phyloP scores from a whole-genome alignment of 805 yeast species.

The Cyberlindnera sargentensis region DNA sequence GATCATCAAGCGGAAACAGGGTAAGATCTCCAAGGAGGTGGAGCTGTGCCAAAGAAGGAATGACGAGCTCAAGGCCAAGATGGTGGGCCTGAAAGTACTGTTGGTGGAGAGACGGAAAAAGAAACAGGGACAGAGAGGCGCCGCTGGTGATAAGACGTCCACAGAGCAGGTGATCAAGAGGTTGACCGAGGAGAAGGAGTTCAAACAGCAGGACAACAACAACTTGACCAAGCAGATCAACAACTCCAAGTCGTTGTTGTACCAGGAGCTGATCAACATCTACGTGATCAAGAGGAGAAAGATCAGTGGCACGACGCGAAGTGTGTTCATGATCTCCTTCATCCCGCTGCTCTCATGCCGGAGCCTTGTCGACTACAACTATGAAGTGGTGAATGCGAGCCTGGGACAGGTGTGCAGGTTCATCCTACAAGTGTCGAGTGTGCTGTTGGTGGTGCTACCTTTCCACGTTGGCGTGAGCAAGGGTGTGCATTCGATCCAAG shows the following conservation, averaged over 20 bases:
- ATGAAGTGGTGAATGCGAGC: constrained; percentile 15
- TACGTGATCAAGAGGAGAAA: constrained; percentile 16
- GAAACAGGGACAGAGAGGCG: neutral
- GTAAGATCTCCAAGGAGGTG: constrained; percentile 10
- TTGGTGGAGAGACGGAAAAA: neutral
- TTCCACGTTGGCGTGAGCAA: constrained; percentile 7
- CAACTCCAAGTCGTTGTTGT: constrained; percentile 17
- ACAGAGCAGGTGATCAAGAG: neutral
- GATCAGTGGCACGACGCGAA: constrained; percentile 6
- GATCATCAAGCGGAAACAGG: constrained; percentile 10
- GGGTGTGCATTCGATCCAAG: neutral
- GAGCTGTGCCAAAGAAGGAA: neutral
- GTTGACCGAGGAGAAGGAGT: constrained; percentile 2
- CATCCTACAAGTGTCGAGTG: constrained; percentile 11
- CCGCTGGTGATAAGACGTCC: neutral
- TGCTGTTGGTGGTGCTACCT: constrained; percentile 13
- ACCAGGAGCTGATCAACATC: constrained; percentile 19
- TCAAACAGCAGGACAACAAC: constrained; percentile 9
- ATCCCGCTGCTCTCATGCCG: constrained; percentile 16
- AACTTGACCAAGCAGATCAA: constrained; percentile 18
- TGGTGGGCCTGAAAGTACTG: neutral
- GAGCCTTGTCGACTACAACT: constrained; percentile 12
- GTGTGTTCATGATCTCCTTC: constrained; percentile 16
- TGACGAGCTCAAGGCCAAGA: neutral
- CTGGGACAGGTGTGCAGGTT: constrained; percentile 14